phyloP scores from a whole-genome alignment of 768 basidiomycete genomes.

The Xerocomellus amylosporus region DNA sequence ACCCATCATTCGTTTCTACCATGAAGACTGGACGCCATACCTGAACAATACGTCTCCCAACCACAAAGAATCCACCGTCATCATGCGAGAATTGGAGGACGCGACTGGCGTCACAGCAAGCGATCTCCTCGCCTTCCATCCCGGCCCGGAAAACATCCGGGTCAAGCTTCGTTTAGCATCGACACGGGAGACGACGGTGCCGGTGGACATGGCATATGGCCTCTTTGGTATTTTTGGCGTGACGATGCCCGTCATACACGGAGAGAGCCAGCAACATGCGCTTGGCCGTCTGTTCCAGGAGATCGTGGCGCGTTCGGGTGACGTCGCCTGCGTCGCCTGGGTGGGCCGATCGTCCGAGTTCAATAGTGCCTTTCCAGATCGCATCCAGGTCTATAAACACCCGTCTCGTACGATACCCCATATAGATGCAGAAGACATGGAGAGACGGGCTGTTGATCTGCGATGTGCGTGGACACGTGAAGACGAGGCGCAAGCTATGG shows the following conservation, averaged over 20 bases:
- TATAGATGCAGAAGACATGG: conserved; percentile 8
- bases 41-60: conserved; percentile 9
- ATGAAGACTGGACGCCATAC: conserved; percentile 22
- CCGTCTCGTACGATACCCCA: not conserved
- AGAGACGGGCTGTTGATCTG: not conserved
- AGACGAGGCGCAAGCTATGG: not conserved
- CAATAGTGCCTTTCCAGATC: conserved; percentile 21
- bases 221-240: conserved; percentile 23
- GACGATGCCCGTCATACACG: conserved; percentile 13
- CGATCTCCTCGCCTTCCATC: conserved; percentile 12
- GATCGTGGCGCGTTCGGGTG: conserved; percentile 20
- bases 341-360: conserved; percentile 17
- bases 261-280: conserved; percentile 16
- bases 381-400: conserved; percentile 13
- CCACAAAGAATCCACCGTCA: conserved; percentile 13
- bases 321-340: conserved; percentile 22
- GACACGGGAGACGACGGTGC: conserved; percentile 18
- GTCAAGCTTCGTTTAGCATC: conserved; percentile 23
- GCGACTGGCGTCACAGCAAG: conserved; percentile 1
- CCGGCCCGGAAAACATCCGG: conserved; percentile 5
- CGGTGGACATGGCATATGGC: conserved; percentile 21
- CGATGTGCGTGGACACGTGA: not conserved
- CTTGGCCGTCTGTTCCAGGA: conserved; percentile 20
- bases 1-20: conserved; percentile 20
- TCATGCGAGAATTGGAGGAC: conserved; percentile 18